phyloP scores from a whole-genome alignment of 2,329 filamentous ascomycete genomes.

The Xenosphaeropsis pyriputrescens region DNA sequence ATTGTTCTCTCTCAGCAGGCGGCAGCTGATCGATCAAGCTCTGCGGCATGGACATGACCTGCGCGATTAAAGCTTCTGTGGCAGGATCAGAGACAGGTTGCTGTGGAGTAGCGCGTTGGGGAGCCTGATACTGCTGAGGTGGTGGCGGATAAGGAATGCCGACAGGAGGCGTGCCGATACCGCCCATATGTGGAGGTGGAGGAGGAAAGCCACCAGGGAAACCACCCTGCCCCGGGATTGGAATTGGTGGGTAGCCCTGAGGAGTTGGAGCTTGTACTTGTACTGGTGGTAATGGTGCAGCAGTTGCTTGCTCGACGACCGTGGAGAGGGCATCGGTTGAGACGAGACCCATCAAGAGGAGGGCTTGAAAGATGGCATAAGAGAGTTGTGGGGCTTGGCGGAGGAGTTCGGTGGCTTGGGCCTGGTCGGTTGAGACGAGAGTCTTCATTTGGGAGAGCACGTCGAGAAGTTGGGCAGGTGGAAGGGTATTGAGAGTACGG shows the following conservation, averaged over 20 bases:
- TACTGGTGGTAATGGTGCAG: constrained; percentile 27
- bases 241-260: constrained; percentile 5
- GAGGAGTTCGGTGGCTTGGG: constrained; percentile 73
- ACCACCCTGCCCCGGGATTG: constrained; percentile 12
- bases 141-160: constrained; percentile 25
- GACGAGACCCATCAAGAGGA: constrained; percentile 85
- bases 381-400: constrained; percentile 81
- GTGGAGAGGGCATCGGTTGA: constrained; percentile 70
- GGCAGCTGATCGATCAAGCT: constrained; percentile 67
- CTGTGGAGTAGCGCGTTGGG: constrained; percentile 21
- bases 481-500: constrained; percentile 73
- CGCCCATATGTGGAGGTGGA: constrained; percentile 21
- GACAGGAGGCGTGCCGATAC: constrained; percentile 28
- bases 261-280: constrained; percentile 17
- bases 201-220: constrained; percentile 21
- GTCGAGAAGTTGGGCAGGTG: constrained; percentile 79
- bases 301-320: constrained; percentile 49
- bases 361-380: constrained; percentile 88
- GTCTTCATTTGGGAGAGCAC: constrained; percentile 91
- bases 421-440: constrained; percentile 67
- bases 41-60: constrained; percentile 68
- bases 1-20: constrained; percentile 61
- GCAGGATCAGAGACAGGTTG: constrained; percentile 50
- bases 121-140: constrained; percentile 21
- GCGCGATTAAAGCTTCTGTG: constrained; percentile 61